Conservation (phyloP, 192 early-diverging fungal species). For the Podochytrium sp. region DNA sequence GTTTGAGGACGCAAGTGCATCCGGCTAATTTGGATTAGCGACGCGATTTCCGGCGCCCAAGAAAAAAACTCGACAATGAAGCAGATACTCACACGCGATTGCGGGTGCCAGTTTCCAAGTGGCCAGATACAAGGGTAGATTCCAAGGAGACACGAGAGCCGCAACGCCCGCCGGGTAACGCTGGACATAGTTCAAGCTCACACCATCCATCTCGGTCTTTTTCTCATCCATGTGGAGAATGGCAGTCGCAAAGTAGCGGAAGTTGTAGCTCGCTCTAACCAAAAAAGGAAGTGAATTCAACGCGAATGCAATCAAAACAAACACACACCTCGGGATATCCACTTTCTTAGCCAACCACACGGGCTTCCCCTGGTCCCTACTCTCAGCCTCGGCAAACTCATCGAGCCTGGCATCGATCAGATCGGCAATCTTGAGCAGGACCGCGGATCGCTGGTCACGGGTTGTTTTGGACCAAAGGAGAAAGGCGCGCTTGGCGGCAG, state of each 20-base stretch:
- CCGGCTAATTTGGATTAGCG: conserved; percentile 57
- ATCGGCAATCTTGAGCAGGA: conserved; percentile 67
- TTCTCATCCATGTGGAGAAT: conserved; percentile 61
- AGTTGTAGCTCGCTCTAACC: conserved; percentile 52
- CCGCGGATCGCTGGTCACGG: conserved; percentile 44
- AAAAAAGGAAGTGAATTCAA: not conserved
- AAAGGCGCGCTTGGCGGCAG: conserved; percentile 65
- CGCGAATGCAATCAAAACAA: not conserved
- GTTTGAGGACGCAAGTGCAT: conserved; percentile 78
- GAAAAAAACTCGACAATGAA: not conserved
- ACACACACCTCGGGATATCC: conserved; percentile 59
- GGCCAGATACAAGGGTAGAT: conserved; percentile 68
- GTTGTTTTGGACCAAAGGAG: conserved; percentile 62
- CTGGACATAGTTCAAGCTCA: conserved; percentile 58
- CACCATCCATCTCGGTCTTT: conserved; percentile 53
- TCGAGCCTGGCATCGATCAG: conserved; percentile 57
- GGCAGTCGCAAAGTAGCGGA: conserved; percentile 79
- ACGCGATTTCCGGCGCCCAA: too few species aligned
- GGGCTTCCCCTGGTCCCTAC: conserved; percentile 79
- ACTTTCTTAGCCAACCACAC: conserved; percentile 56
- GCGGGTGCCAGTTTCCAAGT: conserved; percentile 84
- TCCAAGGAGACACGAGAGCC: conserved; percentile 74
- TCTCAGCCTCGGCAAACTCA: conserved; percentile 71
- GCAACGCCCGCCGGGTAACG: conserved; percentile 72
- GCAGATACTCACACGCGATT: conserved; percentile 49